phyloP scores from a whole-genome alignment of 495 filamentous ascomycete genomes.

The Neurospora sp. region DNA sequence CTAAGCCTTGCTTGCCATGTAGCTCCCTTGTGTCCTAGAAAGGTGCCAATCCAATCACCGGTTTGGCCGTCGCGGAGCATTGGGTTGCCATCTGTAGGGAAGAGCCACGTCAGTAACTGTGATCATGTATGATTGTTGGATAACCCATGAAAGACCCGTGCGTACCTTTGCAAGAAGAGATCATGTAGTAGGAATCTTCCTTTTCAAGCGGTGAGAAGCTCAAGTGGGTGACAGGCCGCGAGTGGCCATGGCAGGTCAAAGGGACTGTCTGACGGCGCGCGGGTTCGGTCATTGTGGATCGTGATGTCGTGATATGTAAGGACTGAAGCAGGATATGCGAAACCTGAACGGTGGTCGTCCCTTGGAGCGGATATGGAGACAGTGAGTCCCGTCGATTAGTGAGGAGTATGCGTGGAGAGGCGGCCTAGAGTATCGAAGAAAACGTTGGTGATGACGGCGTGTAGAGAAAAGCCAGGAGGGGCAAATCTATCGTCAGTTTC shows the following conservation, averaged over 20 bases:
- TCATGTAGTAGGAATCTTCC: conserved; percentile 83
- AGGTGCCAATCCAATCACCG: conserved; percentile 98
- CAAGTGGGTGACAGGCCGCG: conserved; percentile 88
- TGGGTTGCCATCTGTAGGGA: conserved; percentile 72
- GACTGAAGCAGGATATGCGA: not conserved
- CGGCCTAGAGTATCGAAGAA: not conserved
- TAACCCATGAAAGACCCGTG: not conserved
- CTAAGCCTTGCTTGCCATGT: conserved; percentile 93
- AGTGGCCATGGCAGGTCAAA: conserved; percentile 94
- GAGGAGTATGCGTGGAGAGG: not conserved
- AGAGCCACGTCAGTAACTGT: conserved; percentile 2
- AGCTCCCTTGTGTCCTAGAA: conserved; percentile 94
- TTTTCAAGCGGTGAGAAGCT: conserved; percentile 79
- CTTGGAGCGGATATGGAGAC: not conserved
- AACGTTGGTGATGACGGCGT: not conserved
- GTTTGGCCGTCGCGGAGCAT: conserved; percentile 97
- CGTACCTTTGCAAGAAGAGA: conserved; percentile 95
- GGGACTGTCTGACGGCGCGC: conserved; percentile 57
- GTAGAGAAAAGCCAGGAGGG: not conserved
- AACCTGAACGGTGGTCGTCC: not conserved
- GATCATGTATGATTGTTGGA: not conserved
- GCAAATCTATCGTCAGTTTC: not conserved
- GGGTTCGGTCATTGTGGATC: conserved; percentile 33
- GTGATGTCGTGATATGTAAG: not conserved
- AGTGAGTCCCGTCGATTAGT: not conserved